These are phyloP conservation scores for Calocybe gambosa DNA, from an alignment of 1,284 basidiomycete genomes.

Conservation along the genomic window DNA sequence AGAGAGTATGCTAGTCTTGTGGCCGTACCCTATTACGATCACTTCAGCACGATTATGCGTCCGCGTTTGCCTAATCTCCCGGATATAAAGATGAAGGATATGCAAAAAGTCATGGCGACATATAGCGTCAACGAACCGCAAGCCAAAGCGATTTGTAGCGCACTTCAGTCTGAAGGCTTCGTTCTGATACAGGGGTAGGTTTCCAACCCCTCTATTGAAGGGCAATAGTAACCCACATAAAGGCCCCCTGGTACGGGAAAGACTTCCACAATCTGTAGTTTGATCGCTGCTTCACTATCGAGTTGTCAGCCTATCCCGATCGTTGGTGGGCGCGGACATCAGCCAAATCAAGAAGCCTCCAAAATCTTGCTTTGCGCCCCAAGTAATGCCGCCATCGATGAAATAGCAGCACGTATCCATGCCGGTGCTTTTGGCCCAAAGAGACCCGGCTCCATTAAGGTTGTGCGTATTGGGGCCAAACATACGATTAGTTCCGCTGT, in stretches of 20 bases:
- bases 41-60: conserved; percentile 63
- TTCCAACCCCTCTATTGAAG: conserved; percentile 1
- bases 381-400: conserved; percentile 98
- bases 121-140: conserved; percentile 92
- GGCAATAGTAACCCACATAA: conserved; percentile 9
- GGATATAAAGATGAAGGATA: conserved; percentile 43
- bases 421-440: conserved; percentile 64
- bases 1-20: conserved; percentile 90
- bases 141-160: conserved; percentile 81
- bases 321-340: conserved; percentile 6
- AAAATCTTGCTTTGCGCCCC: conserved; percentile 95
- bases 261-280: conserved; percentile 94
- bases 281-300: conserved; percentile 83
- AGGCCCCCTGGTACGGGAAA: conserved; percentile 99
- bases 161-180: conserved; percentile 76
- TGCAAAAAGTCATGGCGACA: conserved; percentile 62
- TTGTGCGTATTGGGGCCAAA: conserved; percentile 87
- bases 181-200: conserved; percentile 89
- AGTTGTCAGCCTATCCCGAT: conserved; percentile 10
- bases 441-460: conserved; percentile 59
- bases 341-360: conserved; percentile 45
- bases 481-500: conserved; percentile 78
- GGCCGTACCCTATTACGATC: conserved; percentile 79
- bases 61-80: conserved; percentile 53
- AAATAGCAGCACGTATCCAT: conserved; percentile 86